phyloP scores from a whole-genome alignment of 495 filamentous ascomycete species.

The Penicillium argentinense region DNA sequence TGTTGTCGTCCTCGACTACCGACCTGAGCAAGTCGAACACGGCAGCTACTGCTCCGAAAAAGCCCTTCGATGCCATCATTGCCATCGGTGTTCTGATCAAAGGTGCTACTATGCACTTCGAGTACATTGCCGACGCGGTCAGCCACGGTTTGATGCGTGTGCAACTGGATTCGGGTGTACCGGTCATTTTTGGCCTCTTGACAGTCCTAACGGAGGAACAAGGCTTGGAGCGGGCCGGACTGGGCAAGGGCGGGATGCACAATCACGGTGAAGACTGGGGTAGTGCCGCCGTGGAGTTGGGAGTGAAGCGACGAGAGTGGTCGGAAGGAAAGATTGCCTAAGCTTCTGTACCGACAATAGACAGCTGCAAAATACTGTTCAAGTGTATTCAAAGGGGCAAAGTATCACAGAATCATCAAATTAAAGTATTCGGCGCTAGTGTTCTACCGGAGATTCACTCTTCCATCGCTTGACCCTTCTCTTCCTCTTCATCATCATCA shows the following conservation, averaged over 20 bases:
- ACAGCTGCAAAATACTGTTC: too few species aligned
- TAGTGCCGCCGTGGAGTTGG: conserved; percentile 55
- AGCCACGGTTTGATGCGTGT: conserved; percentile 92
- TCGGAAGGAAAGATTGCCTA: conserved; percentile 44
- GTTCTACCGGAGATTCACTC: conserved; percentile 51
- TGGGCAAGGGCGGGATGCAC: conserved; percentile 58
- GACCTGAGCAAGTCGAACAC: conserved; percentile 51
- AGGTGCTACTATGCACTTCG: conserved; percentile 97
- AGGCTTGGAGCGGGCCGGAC: conserved; percentile 79
- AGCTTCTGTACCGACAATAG: conserved; percentile 9
- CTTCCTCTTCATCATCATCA: conserved; percentile 74
- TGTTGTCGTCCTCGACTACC: conserved; percentile 67
- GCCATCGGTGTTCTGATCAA: conserved; percentile 97
- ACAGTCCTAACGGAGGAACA: conserved; percentile 89
- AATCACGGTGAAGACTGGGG: conserved; percentile 93
- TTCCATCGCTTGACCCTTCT: conserved; percentile 70
- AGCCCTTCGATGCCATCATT: conserved; percentile 88
- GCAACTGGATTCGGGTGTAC: conserved; percentile 81
- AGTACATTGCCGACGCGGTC: conserved; percentile 93
- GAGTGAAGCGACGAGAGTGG: conserved; percentile 45
- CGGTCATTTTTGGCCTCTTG: conserved; percentile 89
- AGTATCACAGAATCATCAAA: conserved; percentile 13
- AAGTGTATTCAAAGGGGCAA: too few species aligned
- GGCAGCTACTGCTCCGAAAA: conserved; percentile 33
- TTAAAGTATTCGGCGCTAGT: conserved; percentile 18